phyloP scores from a whole-genome alignment of 148 eudicot species.

The Polygonum aviculare region DNA sequence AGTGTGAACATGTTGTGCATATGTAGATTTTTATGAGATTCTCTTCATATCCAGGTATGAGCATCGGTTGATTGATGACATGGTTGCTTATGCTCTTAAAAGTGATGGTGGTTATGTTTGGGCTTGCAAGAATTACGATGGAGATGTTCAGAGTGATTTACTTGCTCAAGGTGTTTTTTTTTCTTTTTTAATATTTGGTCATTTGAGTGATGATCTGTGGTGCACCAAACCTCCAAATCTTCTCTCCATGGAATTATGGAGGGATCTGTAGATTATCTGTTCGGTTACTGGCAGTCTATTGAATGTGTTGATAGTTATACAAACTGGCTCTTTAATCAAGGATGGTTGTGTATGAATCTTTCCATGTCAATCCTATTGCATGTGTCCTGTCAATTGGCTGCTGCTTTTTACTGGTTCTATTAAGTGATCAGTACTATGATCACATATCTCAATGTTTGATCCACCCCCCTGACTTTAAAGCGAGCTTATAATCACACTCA shows the following conservation, averaged over 20 bases:
- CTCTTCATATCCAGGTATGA: conserved; percentile 46
- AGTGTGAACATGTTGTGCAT: background rate
- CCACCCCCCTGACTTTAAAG: background rate
- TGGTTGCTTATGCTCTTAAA: conserved; percentile 72
- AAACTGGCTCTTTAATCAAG: background rate
- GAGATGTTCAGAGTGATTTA: conserved; percentile 76
- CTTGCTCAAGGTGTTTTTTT: conserved; percentile 54
- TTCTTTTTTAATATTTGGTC: background rate
- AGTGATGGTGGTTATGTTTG: conserved; percentile 78
- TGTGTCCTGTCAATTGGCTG: background rate
- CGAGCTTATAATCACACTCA: background rate
- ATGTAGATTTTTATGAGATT: background rate
- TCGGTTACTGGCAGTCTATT: background rate
- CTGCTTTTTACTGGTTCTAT: background rate
- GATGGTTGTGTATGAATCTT: background rate
- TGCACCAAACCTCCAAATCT: background rate
- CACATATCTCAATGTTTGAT: background rate
- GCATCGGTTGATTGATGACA: conserved; percentile 76
- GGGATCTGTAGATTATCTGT: background rate
- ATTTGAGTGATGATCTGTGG: background rate
- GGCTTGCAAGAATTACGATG: conserved; percentile 83
- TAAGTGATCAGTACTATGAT: background rate
- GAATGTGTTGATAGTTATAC: background rate
- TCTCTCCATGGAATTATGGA: background rate
- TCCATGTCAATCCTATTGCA: background rate